phyloP scores from a whole-genome alignment of 2,329 filamentous ascomycete genomes.

The Cryphonectria parasitica region DNA sequence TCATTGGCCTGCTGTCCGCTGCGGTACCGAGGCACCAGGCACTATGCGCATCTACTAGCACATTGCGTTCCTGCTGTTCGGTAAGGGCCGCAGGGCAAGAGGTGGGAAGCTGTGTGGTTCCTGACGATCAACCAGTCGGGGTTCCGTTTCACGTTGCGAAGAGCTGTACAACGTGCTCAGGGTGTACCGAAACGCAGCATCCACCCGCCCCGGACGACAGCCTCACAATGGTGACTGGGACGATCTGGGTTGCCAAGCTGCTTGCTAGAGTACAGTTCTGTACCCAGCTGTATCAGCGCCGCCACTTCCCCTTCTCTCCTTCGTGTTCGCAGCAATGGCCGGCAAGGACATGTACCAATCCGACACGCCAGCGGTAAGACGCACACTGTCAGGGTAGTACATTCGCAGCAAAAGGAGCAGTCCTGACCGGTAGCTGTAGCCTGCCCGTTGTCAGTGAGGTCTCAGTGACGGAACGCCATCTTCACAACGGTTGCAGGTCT shows the following conservation, averaged over 20 bases:
- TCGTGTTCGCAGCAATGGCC: background rate
- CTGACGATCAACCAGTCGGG: slow-evolving; percentile 14
- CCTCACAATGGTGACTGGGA: background rate
- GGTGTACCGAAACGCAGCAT: slow-evolving; percentile 2
- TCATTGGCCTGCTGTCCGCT: slow-evolving; percentile 2
- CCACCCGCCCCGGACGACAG: background rate
- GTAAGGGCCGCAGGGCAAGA: background rate
- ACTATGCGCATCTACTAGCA: background rate
- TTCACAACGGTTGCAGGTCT: background rate
- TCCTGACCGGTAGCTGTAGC: background rate
- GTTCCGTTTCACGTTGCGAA: slow-evolving; percentile 8
- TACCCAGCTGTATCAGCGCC: background rate
- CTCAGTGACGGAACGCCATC: background rate
- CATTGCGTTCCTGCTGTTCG: background rate
- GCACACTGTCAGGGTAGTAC: background rate
- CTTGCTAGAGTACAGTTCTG: background rate
- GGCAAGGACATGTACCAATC: background rate
- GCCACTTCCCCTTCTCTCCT: background rate
- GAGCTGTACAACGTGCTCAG: slow-evolving; percentile 1
- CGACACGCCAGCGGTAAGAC: slow-evolving; percentile 1
- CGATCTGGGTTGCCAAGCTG: background rate
- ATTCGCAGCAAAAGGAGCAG: background rate
- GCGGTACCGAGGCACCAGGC: background rate
- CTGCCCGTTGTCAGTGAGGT: background rate
- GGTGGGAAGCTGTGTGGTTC: background rate